Conservation (phyloP, 2,329 filamentous ascomycete species). For the Cladosporium sp. region DNA sequence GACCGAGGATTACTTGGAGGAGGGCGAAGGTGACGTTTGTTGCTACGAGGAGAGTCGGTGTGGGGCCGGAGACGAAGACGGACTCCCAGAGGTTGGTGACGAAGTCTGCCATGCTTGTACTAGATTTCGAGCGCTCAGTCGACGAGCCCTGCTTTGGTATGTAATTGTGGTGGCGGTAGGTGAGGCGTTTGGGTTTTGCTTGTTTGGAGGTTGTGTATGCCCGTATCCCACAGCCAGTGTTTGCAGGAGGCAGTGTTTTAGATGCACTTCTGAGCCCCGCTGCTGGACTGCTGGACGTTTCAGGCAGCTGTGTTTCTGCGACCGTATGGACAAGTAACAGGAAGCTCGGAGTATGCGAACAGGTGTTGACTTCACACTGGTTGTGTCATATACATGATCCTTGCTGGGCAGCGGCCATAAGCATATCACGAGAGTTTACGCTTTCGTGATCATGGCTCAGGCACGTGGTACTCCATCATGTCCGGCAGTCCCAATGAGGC, state of each 20-base stretch:
- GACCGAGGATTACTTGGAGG: constrained; percentile 73
- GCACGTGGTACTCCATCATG: background rate
- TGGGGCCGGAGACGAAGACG: constrained; percentile 89
- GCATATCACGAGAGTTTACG: background rate
- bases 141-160: background rate
- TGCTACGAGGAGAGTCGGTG: constrained; percentile 79
- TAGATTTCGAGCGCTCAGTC: background rate
- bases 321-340: background rate
- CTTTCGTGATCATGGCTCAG: background rate
- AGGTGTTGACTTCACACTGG: background rate
- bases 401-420: background rate
- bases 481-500: background rate
- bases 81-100: constrained; percentile 80
- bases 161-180: background rate
- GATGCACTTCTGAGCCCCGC: background rate
- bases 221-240: background rate
- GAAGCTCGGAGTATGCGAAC: background rate
- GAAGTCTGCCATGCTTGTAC: constrained; percentile 43
- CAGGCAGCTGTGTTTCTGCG: background rate
- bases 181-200: background rate
- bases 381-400: background rate
- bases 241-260: background rate
- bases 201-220: background rate
- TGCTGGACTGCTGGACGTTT: background rate
- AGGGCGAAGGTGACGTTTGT: constrained; percentile 86